These are phyloP conservation scores for Simplicillium aogashimaense DNA, from an alignment of 2,329 filamentous ascomycete species.

Conservation along the genomic window DNA sequence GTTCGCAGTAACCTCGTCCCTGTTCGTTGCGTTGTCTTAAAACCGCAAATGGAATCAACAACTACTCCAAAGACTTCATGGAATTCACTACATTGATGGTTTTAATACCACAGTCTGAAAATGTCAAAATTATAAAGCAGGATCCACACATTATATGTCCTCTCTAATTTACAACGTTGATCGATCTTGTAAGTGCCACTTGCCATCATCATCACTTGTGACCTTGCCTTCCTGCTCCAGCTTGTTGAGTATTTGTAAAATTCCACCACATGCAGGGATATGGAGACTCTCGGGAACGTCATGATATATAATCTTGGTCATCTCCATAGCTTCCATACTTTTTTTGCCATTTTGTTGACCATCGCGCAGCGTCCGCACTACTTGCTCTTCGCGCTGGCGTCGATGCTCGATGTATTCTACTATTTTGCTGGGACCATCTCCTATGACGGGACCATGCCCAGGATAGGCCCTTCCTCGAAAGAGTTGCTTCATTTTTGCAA, in stretches of 20 bases:
- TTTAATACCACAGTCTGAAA: too few species aligned
- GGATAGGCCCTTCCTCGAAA: conserved; percentile 70
- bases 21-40: too few species aligned
- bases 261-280: conserved; percentile 62
- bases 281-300: conserved; percentile 70
- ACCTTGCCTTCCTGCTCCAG: conserved; percentile 65
- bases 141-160: not conserved
- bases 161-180: conserved; percentile 12
- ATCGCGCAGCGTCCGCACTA: conserved; percentile 51
- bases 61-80: too few species aligned
- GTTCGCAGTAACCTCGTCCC: too few species aligned
- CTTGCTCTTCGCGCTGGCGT: conserved; percentile 67
- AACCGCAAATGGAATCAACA: too few species aligned
- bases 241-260: conserved; percentile 73
- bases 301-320: conserved; percentile 82
- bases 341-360: conserved; percentile 11
- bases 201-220: conserved; percentile 24
- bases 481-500: conserved; percentile 57
- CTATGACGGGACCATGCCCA: conserved; percentile 73
- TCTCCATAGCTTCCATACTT: conserved; percentile 62
- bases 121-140: too few species aligned
- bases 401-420: conserved; percentile 77
- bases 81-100: too few species aligned
- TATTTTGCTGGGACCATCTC: conserved; percentile 62
- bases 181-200: conserved; percentile 12